phyloP scores from a whole-genome alignment of 805 yeast species.

The Wickerhamiella sergipiensis region DNA sequence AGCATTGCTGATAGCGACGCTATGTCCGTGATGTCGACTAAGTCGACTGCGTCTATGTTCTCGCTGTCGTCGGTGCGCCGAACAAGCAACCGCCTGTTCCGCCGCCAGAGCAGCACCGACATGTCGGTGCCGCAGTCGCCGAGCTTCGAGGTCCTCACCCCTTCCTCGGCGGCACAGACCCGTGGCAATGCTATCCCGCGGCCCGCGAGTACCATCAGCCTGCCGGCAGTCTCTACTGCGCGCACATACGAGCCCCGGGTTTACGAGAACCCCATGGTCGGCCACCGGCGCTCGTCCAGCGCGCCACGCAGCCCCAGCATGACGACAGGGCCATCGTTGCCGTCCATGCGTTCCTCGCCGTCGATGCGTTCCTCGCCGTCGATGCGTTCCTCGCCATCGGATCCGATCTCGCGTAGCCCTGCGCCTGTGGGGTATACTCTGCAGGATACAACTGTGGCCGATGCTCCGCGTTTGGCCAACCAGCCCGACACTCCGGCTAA shows the following conservation, averaged over 20 bases:
- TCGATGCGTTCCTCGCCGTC: background rate
- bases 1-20: slow-evolving; percentile 10
- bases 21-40: slow-evolving; percentile 16
- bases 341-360: no score
- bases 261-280: background rate
- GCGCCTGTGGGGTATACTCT: background rate
- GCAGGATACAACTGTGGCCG: background rate
- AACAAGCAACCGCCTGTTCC: background rate
- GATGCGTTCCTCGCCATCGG: background rate
- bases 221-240: background rate
- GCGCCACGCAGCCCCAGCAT: background rate
- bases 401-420: background rate
- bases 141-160: background rate
- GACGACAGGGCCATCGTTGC: no score
- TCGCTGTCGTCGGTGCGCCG: background rate
- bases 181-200: background rate
- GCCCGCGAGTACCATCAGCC: background rate
- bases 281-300: background rate
- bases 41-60: slow-evolving; percentile 17
- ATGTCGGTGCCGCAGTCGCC: background rate
- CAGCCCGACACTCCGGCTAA: background rate
- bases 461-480: background rate
- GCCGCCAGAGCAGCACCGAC: background rate
- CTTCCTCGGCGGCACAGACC: background rate
- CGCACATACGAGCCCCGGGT: background rate